A percentile compares a stretch with the other conserved stretches of the same genome.
phyloP scores from a whole-genome alignment of 257 asterid genomes.

The Jacaranda copaia region DNA sequence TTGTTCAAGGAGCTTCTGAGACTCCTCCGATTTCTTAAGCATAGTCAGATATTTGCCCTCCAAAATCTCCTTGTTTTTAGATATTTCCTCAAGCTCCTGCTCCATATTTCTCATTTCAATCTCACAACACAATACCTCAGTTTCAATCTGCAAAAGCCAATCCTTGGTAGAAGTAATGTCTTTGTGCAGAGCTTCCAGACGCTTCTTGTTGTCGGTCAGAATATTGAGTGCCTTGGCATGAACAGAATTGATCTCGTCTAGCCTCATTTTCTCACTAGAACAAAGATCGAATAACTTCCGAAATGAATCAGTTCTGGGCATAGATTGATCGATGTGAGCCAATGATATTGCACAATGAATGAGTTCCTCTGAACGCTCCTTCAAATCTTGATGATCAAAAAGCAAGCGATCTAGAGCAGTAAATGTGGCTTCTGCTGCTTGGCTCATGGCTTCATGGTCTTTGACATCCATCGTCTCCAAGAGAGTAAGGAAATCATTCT shows the following conservation, averaged over 20 bases:
- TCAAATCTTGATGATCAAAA: slow-evolving; percentile 38
- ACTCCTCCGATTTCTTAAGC: slow-evolving; percentile 45
- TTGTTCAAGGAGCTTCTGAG: slow-evolving; percentile 33
- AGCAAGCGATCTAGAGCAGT: slow-evolving; percentile 48
- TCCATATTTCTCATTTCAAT: background rate
- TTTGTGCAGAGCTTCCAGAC: too few species aligned
- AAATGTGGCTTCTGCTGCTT: slow-evolving; percentile 49
- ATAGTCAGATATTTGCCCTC: slow-evolving; percentile 36
- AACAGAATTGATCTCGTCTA: too few species aligned
- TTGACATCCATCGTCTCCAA: slow-evolving; percentile 44
- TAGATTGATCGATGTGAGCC: slow-evolving; percentile 41
- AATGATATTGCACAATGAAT: slow-evolving; percentile 43
- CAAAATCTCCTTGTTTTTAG: slow-evolving; percentile 37
- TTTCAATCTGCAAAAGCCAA: too few species aligned
- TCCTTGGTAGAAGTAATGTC: too few species aligned
- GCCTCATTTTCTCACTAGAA: too few species aligned
- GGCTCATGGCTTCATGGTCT: slow-evolving; percentile 52
- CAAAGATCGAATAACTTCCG: too few species aligned
- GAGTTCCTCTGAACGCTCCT: slow-evolving; percentile 39
- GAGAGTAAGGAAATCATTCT: slow-evolving; percentile 42
- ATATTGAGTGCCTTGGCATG: too few species aligned
- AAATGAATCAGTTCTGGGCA: too few species aligned
- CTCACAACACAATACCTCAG: too few species aligned
- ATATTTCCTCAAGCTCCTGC: slow-evolving; percentile 49
- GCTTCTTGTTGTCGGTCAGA: too few species aligned